Evolutionary conservation across 805 yeast genomes (phyloP), one percentile per base, ranked within the genome.

Genomic region (Pichia nakasei): DNA sequence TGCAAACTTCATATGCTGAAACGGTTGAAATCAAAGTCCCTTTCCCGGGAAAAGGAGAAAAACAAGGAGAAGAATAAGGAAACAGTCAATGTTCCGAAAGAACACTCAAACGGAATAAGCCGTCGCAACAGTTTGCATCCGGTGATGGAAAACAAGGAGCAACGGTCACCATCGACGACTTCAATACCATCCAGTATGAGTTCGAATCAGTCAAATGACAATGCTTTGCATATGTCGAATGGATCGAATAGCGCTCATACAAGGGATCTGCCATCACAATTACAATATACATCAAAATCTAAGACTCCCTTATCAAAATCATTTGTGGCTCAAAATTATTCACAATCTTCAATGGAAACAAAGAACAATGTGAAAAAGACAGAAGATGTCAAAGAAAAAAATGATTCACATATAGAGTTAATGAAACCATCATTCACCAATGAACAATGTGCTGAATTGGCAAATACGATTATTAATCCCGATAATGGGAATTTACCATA

Each of bases 401-500:
- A 29, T n/a, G 15, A 29, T 4, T 3, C 32, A 9, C 18, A 29
- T 3, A 29, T 29, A 3, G 32, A 29, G 18, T 15, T 29, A 8
- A 29, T 29, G 32, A 29, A 29, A 29, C 17, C 32, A 8, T 13
- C 12, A 29, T 29, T 29, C 18, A 38, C 27, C 5, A 20, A 32
- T 3, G 45, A 34, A 17, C 20, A 15, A 9, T 6, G 5, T 12
- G 32, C 26, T 13, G 31, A 22, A 26, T 39, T 60, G 20, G 59
- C 57, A 24, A 51, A 44, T 41, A 46, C 48, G 22, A 49, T 56
- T 5, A 41, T 55, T 6, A 54, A 57, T 35, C 43, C 45, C 13
- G 41, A 44, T 2, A 50, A 56, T 19, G 45, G 51, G 8, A 37
- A 54, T 12, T 45, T 67, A 48, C 82, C 81, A 9, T 78, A 61